Evolutionary conservation across 192 early-diverging fungal genomes (phyloP).

Genomic region (Linnemannia exigua): DNA sequence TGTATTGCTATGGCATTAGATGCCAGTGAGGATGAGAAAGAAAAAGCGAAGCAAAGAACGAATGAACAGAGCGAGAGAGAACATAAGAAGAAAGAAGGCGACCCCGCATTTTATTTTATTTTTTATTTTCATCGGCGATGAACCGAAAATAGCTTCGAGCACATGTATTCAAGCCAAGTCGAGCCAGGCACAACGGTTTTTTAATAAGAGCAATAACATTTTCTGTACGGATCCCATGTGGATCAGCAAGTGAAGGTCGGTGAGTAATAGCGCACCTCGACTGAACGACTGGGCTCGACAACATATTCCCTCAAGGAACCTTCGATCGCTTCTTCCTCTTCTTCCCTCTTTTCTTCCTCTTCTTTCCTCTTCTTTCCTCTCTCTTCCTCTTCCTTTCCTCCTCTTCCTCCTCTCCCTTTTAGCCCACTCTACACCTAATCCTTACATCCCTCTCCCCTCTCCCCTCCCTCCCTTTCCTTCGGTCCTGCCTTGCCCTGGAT

Average conservation of each 20-base stretch:
- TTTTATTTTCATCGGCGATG: background rate
- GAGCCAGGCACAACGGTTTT: background rate
- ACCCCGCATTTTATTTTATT: background rate
- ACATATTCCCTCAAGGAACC: too few relatives aligned
- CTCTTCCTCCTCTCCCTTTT: background rate
- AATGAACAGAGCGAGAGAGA: background rate
- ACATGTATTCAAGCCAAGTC: background rate
- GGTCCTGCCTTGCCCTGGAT: background rate
- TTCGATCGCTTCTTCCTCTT: background rate
- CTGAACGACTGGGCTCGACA: too few relatives aligned
- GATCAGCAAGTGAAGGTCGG: slow-evolving; percentile 4
- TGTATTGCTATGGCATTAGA: background rate
- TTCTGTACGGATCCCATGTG: background rate
- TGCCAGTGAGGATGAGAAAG: background rate
- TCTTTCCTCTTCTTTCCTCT: background rate
- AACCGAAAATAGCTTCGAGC: slow-evolving; percentile 4
- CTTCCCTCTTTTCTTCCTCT: background rate
- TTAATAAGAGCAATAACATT: background rate
- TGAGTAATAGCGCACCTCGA: slow-evolving; percentile 48
- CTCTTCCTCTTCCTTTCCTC: slow-evolving; percentile 5
- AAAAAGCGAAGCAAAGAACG: background rate
- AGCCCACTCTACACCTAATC: background rate
- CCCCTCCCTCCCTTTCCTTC: background rate
- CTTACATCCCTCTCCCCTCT: background rate
- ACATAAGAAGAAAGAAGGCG: background rate